Evolutionary conservation across 2,329 filamentous ascomycete species (phyloP).

Genomic region (Fusarium lyarnte): DNA sequence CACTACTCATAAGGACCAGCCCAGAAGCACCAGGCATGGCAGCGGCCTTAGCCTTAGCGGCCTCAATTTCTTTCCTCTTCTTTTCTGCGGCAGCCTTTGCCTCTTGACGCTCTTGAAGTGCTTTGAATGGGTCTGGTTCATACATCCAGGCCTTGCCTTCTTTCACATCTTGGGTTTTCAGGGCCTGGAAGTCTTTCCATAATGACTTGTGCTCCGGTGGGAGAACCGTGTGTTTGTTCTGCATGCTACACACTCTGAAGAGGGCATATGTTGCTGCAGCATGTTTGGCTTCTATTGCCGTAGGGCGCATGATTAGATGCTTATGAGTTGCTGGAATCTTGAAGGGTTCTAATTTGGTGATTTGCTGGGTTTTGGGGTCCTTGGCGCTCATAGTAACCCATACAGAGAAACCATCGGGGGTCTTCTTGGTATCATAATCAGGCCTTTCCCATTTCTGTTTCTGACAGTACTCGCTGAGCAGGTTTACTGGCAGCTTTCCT

Average conservation of each 20-base stretch:
- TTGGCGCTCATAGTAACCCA: conserved; percentile 80
- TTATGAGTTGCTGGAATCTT: conserved; percentile 81
- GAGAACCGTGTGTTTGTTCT: conserved; percentile 93
- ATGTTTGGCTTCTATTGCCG: conserved; percentile 89
- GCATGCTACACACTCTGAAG: conserved; percentile 93
- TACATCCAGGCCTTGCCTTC: conserved; percentile 89
- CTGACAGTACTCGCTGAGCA: conserved; percentile 93
- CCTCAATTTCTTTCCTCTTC: conserved; percentile 77
- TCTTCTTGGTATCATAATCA: conserved; percentile 85
- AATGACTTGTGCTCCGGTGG: conserved; percentile 89
- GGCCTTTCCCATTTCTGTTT: conserved; percentile 96
- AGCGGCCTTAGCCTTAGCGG: conserved; percentile 73
- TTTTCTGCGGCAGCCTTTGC: conserved; percentile 80
- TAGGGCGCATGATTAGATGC: conserved; percentile 78
- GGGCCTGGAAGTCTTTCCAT: conserved; percentile 88
- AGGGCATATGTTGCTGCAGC: conserved; percentile 92
- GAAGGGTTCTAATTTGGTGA: conserved; percentile 80
- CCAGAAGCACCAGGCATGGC: conserved; percentile 69
- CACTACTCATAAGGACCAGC: conserved; percentile 60
- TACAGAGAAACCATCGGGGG: conserved; percentile 78
- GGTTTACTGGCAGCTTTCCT: conserved; percentile 92
- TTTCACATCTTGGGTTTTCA: conserved; percentile 84
- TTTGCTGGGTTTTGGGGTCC: conserved; percentile 85
- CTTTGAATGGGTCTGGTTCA: conserved; percentile 91
- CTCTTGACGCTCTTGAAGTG: conserved; percentile 81